These are phyloP conservation scores for Septoria linicola DNA, from an alignment of 2,329 filamentous ascomycete genomes.

Conservation along the genomic window DNA sequence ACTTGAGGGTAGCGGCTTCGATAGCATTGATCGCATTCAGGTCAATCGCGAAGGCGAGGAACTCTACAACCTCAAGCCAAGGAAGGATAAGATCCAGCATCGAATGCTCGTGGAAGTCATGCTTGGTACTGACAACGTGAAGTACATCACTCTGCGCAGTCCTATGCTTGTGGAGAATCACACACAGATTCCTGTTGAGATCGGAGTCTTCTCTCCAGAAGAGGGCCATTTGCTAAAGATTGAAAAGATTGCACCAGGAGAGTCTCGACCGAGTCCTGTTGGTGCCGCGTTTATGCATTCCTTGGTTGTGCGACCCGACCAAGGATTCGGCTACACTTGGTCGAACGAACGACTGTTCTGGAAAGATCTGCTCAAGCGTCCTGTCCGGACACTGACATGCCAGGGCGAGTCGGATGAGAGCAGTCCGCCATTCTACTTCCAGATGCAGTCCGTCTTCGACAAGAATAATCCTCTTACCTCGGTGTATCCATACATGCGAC, in stretches of 20 bases:
- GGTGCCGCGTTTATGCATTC: conserved; percentile 89
- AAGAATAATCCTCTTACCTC: conserved; percentile 78
- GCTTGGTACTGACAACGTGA: conserved; percentile 91
- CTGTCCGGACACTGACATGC: conserved; percentile 84
- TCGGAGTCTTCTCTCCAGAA: conserved; percentile 84
- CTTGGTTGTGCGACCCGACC: conserved; percentile 82
- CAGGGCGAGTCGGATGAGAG: conserved; percentile 78
- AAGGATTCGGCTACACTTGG: conserved; percentile 96
- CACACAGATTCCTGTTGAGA: conserved; percentile 91
- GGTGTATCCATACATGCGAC: conserved; percentile 89
- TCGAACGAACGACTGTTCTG: conserved; percentile 87
- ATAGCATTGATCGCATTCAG: conserved; percentile 81
- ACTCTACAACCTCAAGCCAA: conserved; percentile 83
- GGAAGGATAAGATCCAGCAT: conserved; percentile 80
- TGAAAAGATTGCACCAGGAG: conserved; percentile 92
- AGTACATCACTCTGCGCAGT: conserved; percentile 93
- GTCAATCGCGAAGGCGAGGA: conserved; percentile 94
- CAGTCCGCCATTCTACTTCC: conserved; percentile 87
- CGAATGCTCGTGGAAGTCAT: conserved; percentile 88
- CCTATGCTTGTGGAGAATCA: conserved; percentile 92
- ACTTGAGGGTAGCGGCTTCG: conserved; percentile 91
- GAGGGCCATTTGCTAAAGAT: conserved; percentile 93
- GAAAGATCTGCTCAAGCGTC: conserved; percentile 82
- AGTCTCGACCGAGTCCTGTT: conserved; percentile 84
- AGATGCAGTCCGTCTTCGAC: conserved; percentile 84